Evolutionary conservation across 176 grass and related monocot species (phyloP).

Genomic region (Luzula sylvatica): DNA sequence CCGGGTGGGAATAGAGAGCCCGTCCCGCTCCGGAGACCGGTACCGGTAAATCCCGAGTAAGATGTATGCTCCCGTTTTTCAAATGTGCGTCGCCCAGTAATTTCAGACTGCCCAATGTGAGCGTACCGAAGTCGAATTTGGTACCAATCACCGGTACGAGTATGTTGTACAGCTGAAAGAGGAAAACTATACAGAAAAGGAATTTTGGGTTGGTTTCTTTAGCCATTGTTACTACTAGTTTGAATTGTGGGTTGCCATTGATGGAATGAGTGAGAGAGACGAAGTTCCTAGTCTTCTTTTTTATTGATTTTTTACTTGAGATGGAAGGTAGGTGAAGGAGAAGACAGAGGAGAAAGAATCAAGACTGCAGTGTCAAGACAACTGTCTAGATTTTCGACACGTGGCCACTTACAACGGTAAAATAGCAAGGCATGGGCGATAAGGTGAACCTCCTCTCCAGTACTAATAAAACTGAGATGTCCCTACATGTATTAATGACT

Average conservation of each 20-base stretch:
- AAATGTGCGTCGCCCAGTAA: slow-evolving; percentile 91
- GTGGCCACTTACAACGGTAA: slow-evolving; percentile 37
- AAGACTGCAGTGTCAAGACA: slow-evolving; percentile 3
- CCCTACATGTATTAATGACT: not conserved
- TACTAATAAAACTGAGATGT: not conserved
- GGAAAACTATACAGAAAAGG: not conserved
- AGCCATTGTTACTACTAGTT: slow-evolving; percentile 19
- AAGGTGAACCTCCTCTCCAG: not conserved
- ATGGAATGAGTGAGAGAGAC: not conserved
- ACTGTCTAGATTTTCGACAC: slow-evolving; percentile 7
- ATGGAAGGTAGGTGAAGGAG: slow-evolving; percentile 25
- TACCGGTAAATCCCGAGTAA: slow-evolving; percentile 65
- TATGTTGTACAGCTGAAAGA: not conserved
- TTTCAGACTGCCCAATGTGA: slow-evolving; percentile 49
- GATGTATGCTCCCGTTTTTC: slow-evolving; percentile 80
- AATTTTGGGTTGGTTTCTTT: not conserved
- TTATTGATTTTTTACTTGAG: slow-evolving; percentile 18
- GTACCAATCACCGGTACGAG: not conserved
- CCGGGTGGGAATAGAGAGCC: slow-evolving; percentile 48
- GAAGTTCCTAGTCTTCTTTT: not conserved
- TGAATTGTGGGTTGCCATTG: slow-evolving; percentile 6
- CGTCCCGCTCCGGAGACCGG: slow-evolving; percentile 58
- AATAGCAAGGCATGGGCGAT: not conserved
- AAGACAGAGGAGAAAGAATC: slow-evolving; percentile 3
- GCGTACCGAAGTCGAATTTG: slow-evolving; percentile 67